phyloP scores from a whole-genome alignment of 805 yeast genomes.

The Hanseniaspora clermontiae region DNA sequence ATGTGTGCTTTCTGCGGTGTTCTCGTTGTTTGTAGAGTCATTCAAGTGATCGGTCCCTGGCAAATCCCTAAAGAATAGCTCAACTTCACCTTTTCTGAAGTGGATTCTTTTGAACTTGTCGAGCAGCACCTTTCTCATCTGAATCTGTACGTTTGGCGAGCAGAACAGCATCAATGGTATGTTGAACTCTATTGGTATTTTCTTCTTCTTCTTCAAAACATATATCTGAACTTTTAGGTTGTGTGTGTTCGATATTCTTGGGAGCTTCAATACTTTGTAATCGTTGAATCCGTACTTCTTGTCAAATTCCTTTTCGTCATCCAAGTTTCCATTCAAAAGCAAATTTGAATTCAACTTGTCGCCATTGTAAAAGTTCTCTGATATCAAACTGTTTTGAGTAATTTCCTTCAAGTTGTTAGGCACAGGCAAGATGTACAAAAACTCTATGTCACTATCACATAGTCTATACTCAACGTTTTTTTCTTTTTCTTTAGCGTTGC shows the following conservation, averaged over 20 bases:
- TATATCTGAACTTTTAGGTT: constrained; percentile 3
- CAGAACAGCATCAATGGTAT: constrained; percentile 63
- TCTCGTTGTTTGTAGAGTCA: background rate
- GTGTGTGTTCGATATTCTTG: constrained; percentile 7
- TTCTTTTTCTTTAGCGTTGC: background rate
- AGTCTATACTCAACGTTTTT: background rate
- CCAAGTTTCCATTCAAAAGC: background rate
- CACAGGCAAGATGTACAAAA: constrained; percentile 36
- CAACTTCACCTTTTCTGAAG: constrained; percentile 30
- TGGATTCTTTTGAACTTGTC: constrained; percentile 33
- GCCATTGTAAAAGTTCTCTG: constrained; percentile 29
- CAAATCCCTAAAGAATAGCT: constrained; percentile 21
- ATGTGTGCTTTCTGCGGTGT: background rate
- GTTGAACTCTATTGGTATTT: constrained; percentile 73
- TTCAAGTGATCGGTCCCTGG: background rate
- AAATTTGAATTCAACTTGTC: constrained; percentile 20
- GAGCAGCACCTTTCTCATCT: constrained; percentile 29
- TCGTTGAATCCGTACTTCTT: background rate
- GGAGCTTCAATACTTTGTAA: constrained; percentile 2
- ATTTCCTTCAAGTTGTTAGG: constrained; percentile 61
- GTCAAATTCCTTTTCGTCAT: background rate
- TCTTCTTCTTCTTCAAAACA: constrained; percentile 36
- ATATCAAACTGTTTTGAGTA: constrained; percentile 73
- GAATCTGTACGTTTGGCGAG: constrained; percentile 60
- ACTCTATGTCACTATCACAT: constrained; percentile 28